phyloP scores from a whole-genome alignment of 2,329 filamentous ascomycete species.

The Thelonectria rubi region DNA sequence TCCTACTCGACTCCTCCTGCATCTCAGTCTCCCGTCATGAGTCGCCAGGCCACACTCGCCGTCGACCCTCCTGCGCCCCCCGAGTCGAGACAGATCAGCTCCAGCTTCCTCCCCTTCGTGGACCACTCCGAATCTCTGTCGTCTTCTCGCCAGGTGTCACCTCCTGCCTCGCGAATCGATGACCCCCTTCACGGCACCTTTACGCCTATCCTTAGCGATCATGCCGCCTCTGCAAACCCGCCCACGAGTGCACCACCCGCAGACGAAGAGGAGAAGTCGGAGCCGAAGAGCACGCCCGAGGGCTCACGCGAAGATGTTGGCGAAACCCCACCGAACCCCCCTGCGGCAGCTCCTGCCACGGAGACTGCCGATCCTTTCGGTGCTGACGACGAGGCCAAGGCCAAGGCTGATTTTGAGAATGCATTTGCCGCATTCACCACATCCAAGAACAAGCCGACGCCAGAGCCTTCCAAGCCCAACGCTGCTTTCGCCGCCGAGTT shows the following conservation, averaged over 20 bases:
- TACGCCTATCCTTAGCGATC: constrained; percentile 41
- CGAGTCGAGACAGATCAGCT: constrained; percentile 80
- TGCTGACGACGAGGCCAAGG: constrained; percentile 63
- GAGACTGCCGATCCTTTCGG: constrained; percentile 59
- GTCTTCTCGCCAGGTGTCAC: constrained; percentile 81
- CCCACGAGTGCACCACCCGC: constrained; percentile 48
- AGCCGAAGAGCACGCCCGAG: constrained; percentile 45
- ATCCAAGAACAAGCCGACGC: constrained; percentile 55
- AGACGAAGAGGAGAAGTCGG: constrained; percentile 47
- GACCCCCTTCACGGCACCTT: constrained; percentile 52
- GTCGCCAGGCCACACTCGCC: constrained; percentile 67
- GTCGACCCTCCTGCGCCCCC: constrained; percentile 70
- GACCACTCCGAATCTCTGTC: constrained; percentile 73
- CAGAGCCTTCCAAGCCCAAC: constrained; percentile 55
- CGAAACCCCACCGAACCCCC: constrained; percentile 35
- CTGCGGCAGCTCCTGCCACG: constrained; percentile 29
- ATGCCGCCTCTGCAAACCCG: constrained; percentile 30
- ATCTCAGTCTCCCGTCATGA: constrained; percentile 67
- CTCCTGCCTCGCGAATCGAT: constrained; percentile 67
- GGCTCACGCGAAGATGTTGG: constrained; percentile 27
- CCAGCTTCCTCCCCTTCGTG: constrained; percentile 77
- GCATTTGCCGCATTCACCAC: constrained; percentile 81
- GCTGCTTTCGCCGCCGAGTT: constrained; percentile 79
- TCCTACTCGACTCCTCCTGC: constrained; percentile 64
- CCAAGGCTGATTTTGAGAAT: constrained; percentile 84